Conservation (phyloP, 176 grass and related monocot genomes). For the Musa acuminata region DNA sequence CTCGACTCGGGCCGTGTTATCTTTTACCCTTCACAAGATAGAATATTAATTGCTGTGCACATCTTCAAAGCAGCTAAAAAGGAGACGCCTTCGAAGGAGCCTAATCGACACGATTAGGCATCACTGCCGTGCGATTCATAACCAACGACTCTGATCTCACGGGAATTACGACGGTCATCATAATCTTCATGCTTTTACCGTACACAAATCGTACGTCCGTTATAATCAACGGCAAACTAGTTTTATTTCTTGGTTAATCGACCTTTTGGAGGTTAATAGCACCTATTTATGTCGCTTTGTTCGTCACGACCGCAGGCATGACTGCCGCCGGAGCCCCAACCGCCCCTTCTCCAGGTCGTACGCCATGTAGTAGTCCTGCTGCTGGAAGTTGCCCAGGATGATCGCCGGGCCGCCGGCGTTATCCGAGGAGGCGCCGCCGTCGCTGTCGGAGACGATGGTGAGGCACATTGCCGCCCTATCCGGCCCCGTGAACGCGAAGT, state of each 20-base stretch:
- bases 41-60: slow-evolving; percentile 5
- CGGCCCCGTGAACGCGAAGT: slow-evolving; percentile 30
- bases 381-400: slow-evolving; percentile 85
- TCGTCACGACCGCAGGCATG: slow-evolving; percentile 26
- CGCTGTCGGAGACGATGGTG: slow-evolving; percentile 43
- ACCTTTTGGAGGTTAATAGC: not conserved
- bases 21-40: not conserved
- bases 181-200: not conserved
- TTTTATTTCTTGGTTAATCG: not conserved
- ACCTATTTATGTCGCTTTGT: not conserved
- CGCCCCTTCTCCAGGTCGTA: slow-evolving; percentile 61
- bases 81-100: not conserved
- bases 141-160: not conserved
- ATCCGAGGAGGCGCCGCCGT: not conserved
- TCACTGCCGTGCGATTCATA: not conserved
- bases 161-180: not conserved
- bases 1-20: not conserved
- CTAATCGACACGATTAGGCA: not conserved
- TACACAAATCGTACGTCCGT: not conserved
- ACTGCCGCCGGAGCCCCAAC: slow-evolving; percentile 62
- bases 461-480: slow-evolving; percentile 37
- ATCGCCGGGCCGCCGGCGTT: slow-evolving; percentile 40
- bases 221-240: not conserved
- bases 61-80: not conserved
- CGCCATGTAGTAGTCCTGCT: slow-evolving; percentile 77